Evolutionary conservation across 768 basidiomycete genomes (phyloP).

Genomic region (Hygrocybe coccinea): DNA sequence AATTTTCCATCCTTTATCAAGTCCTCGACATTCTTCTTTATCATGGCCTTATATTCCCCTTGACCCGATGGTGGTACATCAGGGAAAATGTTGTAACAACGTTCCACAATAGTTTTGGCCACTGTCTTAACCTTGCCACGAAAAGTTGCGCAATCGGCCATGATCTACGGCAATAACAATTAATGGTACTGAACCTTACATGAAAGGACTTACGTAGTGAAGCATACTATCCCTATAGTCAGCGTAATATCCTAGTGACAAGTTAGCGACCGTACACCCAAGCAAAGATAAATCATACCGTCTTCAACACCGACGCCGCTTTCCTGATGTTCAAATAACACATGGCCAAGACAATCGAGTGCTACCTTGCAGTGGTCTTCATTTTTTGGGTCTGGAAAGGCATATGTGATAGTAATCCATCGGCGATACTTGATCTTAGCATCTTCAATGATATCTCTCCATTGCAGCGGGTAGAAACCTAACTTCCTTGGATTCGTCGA

Average conservation of each 20-base stretch:
- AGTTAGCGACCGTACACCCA: neutral
- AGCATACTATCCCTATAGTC: neutral
- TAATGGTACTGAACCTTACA: neutral
- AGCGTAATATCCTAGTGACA: neutral
- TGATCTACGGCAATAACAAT: neutral
- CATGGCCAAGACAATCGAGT: neutral
- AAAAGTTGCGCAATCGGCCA: neutral
- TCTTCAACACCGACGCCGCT: neutral
- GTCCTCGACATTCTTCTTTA: neutral
- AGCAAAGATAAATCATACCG: neutral
- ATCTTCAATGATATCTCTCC: neutral
- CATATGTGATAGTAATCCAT: neutral
- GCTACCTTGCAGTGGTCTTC: neutral
- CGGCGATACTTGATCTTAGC: neutral
- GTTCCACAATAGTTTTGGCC: neutral
- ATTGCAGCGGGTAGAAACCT: neutral
- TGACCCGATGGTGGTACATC: neutral
- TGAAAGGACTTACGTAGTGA: neutral
- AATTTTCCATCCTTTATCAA: neutral
- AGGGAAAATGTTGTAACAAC: neutral
- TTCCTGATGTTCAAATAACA: neutral
- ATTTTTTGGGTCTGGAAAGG: neutral
- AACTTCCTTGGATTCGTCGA: neutral
- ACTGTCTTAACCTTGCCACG: neutral
- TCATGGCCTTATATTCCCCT: neutral